phyloP scores from a whole-genome alignment of 2,329 filamentous ascomycete genomes.

The Stachybotrys elegans region DNA sequence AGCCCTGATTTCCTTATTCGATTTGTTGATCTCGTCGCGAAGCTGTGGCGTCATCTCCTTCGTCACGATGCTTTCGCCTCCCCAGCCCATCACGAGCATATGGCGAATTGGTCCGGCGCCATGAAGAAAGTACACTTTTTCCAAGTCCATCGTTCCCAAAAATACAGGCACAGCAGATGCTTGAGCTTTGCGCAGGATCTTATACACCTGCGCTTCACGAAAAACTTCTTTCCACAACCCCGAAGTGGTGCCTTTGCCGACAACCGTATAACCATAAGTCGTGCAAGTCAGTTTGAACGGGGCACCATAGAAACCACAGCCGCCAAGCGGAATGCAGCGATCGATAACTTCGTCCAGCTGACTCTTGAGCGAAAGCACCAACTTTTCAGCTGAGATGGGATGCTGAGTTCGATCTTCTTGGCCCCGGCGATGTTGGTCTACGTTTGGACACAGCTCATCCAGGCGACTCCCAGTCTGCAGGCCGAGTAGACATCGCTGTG shows the following conservation, averaged over 20 bases:
- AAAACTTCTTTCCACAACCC: slow-evolving; percentile 3
- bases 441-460: background rate
- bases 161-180: slow-evolving; percentile 5
- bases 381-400: background rate
- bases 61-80: slow-evolving; percentile 1
- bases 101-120: slow-evolving; percentile 3
- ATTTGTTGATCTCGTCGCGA: background rate
- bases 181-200: slow-evolving; percentile 3
- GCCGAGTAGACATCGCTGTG: background rate
- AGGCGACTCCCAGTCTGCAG: background rate
- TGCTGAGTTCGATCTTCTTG: background rate
- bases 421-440: background rate
- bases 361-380: slow-evolving; percentile 1
- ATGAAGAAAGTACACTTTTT: slow-evolving; percentile 3
- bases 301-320: slow-evolving; percentile 2
- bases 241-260: slow-evolving; percentile 5
- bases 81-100: slow-evolving; percentile 7
- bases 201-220: slow-evolving; percentile 1
- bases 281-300: slow-evolving; percentile 5
- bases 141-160: slow-evolving; percentile 3
- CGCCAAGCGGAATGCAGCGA: slow-evolving; percentile 3
- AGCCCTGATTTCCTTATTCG: background rate
- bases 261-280: slow-evolving; percentile 5
- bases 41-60: background rate
- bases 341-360: slow-evolving; percentile 4